Conservation (phyloP, 768 basidiomycete genomes). For the Rhodotorula kratochvilovae region DNA sequence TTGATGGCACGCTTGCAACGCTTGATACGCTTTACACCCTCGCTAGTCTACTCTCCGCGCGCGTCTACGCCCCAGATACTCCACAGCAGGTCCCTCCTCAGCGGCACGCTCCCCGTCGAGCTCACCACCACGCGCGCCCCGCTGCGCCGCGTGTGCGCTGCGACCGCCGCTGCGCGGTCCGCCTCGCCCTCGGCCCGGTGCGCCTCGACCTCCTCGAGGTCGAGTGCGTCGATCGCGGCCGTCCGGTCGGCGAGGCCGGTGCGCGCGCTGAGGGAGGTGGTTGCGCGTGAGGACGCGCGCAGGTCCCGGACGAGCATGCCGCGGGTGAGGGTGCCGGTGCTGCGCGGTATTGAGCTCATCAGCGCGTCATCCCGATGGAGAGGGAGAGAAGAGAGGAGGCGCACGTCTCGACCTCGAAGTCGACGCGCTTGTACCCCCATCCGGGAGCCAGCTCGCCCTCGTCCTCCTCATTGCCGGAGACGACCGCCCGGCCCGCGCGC, state of each 20-base stretch:
- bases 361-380: rapidly evolving
- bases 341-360: neutral
- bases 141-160: neutral
- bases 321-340: conserved; percentile 27
- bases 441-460: conserved; percentile 40
- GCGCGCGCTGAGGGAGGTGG: neutral
- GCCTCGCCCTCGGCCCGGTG: neutral
- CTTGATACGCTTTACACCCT: neutral
- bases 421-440: conserved; percentile 38
- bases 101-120: conserved; percentile 15
- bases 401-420: conserved; percentile 37
- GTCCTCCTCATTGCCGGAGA: neutral
- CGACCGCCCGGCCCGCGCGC: neutral
- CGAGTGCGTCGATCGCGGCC: conserved; percentile 13
- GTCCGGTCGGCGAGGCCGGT: conserved; percentile 22
- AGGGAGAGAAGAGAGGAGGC: neutral
- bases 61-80: conserved; percentile 24
- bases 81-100: conserved; percentile 13
- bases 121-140: conserved; percentile 19
- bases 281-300: neutral
- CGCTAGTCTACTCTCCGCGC: neutral
- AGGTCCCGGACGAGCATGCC: conserved; percentile 35
- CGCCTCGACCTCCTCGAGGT: conserved; percentile 11
- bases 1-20: no score
- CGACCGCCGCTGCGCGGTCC: neutral